Conservation (phyloP, 2,329 filamentous ascomycete species). For the Fusarium sp. region DNA sequence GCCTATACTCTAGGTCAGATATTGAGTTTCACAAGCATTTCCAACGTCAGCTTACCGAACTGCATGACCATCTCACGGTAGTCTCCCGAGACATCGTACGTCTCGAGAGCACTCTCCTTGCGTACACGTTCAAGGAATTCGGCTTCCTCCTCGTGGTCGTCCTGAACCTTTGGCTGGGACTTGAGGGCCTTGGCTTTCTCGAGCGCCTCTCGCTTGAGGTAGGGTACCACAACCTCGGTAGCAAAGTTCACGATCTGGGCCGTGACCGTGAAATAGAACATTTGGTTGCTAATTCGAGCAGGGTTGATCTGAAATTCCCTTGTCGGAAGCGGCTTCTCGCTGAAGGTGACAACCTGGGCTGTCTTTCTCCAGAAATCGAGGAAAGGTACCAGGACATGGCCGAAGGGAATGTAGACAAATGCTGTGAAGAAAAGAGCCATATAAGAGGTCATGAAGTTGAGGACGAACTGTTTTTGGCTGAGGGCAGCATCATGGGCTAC, state of each 20-base stretch:
- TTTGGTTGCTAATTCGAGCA: constrained; percentile 83
- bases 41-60: constrained; percentile 61
- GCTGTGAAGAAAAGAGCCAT: constrained; percentile 91
- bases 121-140: constrained; percentile 84
- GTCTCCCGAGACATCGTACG: constrained; percentile 90
- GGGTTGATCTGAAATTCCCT: constrained; percentile 84
- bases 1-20: constrained; percentile 56
- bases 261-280: constrained; percentile 96
- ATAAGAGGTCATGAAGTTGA: constrained; percentile 97
- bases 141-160: constrained; percentile 80
- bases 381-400: constrained; percentile 82
- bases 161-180: constrained; percentile 60
- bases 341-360: constrained; percentile 78
- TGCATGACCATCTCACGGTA: constrained; percentile 95
- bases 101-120: constrained; percentile 81
- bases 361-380: constrained; percentile 83
- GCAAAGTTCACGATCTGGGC: constrained; percentile 90
- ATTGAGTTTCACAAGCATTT: neutral
- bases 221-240: constrained; percentile 86
- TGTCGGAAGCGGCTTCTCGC: constrained; percentile 75
- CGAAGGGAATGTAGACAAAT: constrained; percentile 95
- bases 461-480: constrained; percentile 91
- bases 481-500: constrained; percentile 82
- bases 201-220: constrained; percentile 81
- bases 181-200: constrained; percentile 83